These are phyloP conservation scores for Pichia sp. DNA, from an alignment of 1,139 yeast genomes.

Conservation along the genomic window DNA sequence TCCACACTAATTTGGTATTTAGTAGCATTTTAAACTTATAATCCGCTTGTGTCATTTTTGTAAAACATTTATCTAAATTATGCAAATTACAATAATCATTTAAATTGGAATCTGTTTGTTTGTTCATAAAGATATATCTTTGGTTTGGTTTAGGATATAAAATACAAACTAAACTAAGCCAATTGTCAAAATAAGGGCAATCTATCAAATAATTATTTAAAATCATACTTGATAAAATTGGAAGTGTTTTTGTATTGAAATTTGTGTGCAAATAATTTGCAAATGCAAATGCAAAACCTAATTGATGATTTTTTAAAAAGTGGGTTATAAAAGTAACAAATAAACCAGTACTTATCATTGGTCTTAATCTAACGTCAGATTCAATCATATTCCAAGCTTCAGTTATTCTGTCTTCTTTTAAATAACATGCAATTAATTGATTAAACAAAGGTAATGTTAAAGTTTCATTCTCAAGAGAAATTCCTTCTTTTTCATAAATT, in stretches of 20 bases:
- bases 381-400: conserved; percentile 20
- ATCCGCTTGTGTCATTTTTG: conserved; percentile 3
- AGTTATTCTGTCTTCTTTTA: conserved; percentile 12
- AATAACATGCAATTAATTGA: conserved; percentile 18
- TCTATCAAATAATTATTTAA: conserved; percentile 16
- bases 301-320: conserved; percentile 18
- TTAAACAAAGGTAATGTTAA: conserved; percentile 17
- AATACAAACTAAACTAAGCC: conserved; percentile 20
- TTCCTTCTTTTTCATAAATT: conserved; percentile 14
- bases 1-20: conserved; percentile 19
- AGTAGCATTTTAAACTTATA: conserved; percentile 12
- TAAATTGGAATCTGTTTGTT: conserved; percentile 12
- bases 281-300: conserved; percentile 24
- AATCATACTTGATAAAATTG: conserved; percentile 18
- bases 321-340: conserved; percentile 19
- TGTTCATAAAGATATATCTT: conserved; percentile 11
- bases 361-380: not conserved
- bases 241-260: conserved; percentile 10
- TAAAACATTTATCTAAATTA: conserved; percentile 14
- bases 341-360: conserved; percentile 15
- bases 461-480: conserved; percentile 2
- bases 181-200: conserved; percentile 22
- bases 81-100: conserved; percentile 23
- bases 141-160: conserved; percentile 6
- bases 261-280: conserved; percentile 13